Percentiles rank a stretch among this genome's conserved stretches.
Evolutionary conservation across 768 basidiomycete genomes (phyloP).

Genomic region (Daedalea quercina): DNA sequence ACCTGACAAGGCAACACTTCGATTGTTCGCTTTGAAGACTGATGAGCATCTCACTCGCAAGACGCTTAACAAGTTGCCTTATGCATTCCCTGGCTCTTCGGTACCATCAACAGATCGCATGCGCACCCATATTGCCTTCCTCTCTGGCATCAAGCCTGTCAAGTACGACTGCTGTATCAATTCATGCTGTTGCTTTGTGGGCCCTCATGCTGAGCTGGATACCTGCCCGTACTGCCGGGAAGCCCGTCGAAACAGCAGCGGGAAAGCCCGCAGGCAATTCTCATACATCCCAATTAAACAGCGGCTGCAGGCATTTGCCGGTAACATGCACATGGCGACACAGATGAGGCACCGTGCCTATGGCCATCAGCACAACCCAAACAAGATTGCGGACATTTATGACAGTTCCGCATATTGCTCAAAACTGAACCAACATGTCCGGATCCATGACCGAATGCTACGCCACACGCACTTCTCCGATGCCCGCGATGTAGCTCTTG

Average conservation of each 20-base stretch:
- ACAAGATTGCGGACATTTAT: constrained; percentile 28
- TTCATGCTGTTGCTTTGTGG: constrained; percentile 18
- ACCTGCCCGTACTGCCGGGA: constrained; percentile 15
- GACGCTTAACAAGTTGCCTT: constrained; percentile 3
- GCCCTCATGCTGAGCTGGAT: constrained; percentile 1
- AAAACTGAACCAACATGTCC: constrained; percentile 19
- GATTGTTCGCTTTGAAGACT: constrained; percentile 5
- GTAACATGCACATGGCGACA: neutral
- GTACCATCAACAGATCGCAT: neutral
- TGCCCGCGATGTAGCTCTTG: constrained; percentile 35
- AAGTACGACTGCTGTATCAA: constrained; percentile 18
- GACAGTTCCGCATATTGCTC: constrained; percentile 26
- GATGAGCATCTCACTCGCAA: neutral
- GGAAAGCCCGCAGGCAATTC: constrained; percentile 8
- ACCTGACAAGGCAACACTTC: neutral
- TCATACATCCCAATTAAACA: constrained; percentile 18
- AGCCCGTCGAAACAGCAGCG: constrained; percentile 5
- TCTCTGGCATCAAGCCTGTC: constrained; percentile 12
- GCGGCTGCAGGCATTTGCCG: constrained; percentile 9
- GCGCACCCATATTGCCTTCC: neutral
- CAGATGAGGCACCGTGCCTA: constrained; percentile 10
- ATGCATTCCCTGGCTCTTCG: constrained; percentile 1
- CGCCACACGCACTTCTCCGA: constrained; percentile 30
- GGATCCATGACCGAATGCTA: constrained; percentile 18
- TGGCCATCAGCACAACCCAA: constrained; percentile 8